Percentiles rank a stretch among this genome's conserved stretches.
These are phyloP conservation scores for Colletotrichum cereale DNA, from an alignment of 2,329 filamentous ascomycete genomes.

Conservation along the genomic window DNA sequence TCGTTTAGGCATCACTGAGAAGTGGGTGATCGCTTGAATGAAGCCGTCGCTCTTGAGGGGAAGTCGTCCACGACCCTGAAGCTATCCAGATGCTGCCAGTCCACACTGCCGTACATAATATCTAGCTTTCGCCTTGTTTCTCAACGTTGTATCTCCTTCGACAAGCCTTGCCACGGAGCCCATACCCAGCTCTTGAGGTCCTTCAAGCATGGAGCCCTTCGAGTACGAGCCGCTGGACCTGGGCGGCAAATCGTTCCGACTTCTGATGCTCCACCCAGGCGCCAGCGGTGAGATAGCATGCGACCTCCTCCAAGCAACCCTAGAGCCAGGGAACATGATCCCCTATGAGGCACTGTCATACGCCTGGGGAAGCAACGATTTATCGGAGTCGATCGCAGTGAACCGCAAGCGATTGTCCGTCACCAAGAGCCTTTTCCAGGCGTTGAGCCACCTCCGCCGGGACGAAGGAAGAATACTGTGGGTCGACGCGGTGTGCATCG, in stretches of 20 bases:
- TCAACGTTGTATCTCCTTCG: background rate
- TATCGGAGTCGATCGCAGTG: background rate
- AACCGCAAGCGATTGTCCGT: background rate
- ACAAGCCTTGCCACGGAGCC: background rate
- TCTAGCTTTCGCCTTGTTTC: background rate
- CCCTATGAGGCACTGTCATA: slow-evolving; percentile 2
- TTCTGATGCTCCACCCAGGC: slow-evolving; percentile 9
- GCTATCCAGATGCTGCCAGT: background rate
- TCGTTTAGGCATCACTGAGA: background rate
- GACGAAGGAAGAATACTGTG: background rate
- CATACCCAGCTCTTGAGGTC: background rate
- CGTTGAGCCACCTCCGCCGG: background rate
- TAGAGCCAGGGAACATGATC: background rate
- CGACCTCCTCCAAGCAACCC: slow-evolving; percentile 10
- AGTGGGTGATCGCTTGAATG: too few relatives aligned
- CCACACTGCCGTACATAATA: background rate
- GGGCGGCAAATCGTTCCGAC: background rate
- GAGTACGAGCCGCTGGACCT: slow-evolving; percentile 16
- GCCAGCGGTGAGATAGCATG: background rate
- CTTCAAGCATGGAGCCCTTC: background rate
- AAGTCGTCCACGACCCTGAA: background rate
- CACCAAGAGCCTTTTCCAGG: background rate
- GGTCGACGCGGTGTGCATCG: slow-evolving; percentile 14
- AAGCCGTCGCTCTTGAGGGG: too few relatives aligned
- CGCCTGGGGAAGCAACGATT: background rate